Evolutionary conservation across 164 flowering plant species (phyloP).

Genomic region (Aristolochia fimbriata): DNA sequence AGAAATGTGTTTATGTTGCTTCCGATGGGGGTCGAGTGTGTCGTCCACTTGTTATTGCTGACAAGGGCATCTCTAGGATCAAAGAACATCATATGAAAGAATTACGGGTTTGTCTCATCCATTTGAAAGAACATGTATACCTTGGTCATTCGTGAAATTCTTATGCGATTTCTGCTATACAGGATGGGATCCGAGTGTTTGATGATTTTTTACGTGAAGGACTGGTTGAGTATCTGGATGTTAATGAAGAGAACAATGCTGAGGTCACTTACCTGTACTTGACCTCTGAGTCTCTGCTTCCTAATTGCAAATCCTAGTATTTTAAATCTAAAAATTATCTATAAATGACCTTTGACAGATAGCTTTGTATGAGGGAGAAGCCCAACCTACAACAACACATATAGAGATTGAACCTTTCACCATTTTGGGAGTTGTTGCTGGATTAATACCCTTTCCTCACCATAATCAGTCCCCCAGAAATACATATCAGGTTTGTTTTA

Average conservation of each 20-base stretch:
- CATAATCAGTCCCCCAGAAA: constrained; percentile 99
- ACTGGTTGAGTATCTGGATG: constrained; percentile 93
- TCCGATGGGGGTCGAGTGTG: constrained; percentile 99
- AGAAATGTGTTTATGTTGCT: constrained; percentile 87
- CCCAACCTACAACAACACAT: constrained; percentile 67
- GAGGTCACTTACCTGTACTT: constrained; percentile 41
- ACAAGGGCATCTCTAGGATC: constrained; percentile 79
- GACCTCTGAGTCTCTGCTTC: background rate
- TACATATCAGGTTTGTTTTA: constrained; percentile 73
- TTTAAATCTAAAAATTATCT: background rate
- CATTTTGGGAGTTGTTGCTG: constrained; percentile 85
- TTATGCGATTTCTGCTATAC: constrained; percentile 1
- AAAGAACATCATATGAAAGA: constrained; percentile 91
- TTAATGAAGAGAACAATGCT: constrained; percentile 96
- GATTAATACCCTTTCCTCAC: constrained; percentile 91
- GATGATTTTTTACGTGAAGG: constrained; percentile 82
- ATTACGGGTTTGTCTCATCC: constrained; percentile 40
- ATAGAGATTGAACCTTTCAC: constrained; percentile 98
- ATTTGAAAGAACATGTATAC: background rate
- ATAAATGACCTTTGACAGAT: constrained; percentile 31
- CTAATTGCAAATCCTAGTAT: background rate
- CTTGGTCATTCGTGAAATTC: background rate
- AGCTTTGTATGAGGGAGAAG: constrained; percentile 80
- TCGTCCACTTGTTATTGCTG: constrained; percentile 97
- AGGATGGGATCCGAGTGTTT: constrained; percentile 89